Evolutionary conservation across 2,329 filamentous ascomycete genomes (phyloP).

Genomic region (Trichoderma citrinoviride): DNA sequence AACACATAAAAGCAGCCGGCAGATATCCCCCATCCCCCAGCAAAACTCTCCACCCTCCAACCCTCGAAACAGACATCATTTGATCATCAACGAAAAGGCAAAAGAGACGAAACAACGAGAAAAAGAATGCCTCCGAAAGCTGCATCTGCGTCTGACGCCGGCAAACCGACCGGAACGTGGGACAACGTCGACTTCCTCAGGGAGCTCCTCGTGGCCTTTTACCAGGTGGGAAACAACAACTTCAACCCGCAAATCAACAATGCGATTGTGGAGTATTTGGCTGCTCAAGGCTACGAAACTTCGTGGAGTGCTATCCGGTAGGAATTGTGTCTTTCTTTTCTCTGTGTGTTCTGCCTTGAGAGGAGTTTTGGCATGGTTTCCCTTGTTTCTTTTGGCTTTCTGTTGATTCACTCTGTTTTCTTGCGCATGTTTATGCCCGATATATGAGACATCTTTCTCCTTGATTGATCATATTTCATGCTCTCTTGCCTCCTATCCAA

Average conservation of each 20-base stretch:
- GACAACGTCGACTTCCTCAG: slow-evolving; percentile 35
- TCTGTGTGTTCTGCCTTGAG: not conserved
- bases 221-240: slow-evolving; percentile 30
- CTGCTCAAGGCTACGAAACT: slow-evolving; percentile 34
- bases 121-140: slow-evolving; percentile 17
- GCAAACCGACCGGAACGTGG: slow-evolving; percentile 28
- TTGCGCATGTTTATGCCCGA: not conserved
- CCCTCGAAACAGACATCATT: not conserved
- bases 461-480: not conserved
- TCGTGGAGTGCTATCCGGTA: slow-evolving; percentile 49
- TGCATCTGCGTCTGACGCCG: not conserved
- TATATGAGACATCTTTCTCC: no score
- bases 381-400: not conserved
- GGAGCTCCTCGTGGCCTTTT: slow-evolving; percentile 36
- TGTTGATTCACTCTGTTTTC: not conserved
- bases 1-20: not conserved
- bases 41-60: not conserved
- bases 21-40: not conserved
- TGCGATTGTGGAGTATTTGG: slow-evolving; percentile 35
- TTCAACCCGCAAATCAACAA: slow-evolving; percentile 33
- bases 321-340: slow-evolving; percentile 22
- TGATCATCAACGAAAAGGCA: not conserved
- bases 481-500: not conserved
- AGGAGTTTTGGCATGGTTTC: not conserved
- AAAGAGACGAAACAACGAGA: not conserved